These are phyloP conservation scores for Senna siamea DNA, from an alignment of 306 rosid genomes.

Conservation along the genomic window DNA sequence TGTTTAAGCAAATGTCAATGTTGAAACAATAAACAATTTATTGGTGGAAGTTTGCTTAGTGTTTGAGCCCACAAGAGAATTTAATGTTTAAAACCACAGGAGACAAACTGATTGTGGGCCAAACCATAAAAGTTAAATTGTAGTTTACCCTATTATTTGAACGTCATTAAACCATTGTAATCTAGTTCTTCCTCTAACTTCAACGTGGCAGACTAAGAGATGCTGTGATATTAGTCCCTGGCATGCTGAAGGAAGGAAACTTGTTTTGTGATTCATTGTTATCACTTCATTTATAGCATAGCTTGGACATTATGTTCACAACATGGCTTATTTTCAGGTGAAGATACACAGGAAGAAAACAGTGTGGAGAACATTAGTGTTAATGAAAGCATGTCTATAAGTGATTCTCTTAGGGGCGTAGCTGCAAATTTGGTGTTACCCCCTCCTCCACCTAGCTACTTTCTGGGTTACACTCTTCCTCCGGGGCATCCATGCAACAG, in stretches of 20 bases:
- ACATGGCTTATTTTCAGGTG: conserved; percentile 52
- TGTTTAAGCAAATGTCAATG: background rate
- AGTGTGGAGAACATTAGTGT: conserved; percentile 41
- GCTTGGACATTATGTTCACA: conserved; percentile 29
- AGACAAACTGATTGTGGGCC: background rate
- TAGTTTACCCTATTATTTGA: too few species aligned
- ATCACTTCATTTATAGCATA: conserved; percentile 8
- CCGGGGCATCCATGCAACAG: conserved; percentile 83
- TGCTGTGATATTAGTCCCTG: conserved; percentile 1
- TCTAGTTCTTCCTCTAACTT: background rate
- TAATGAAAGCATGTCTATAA: conserved; percentile 47
- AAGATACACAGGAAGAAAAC: conserved; percentile 48
- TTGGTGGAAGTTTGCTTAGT: background rate
- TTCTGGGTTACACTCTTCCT: conserved; percentile 87
- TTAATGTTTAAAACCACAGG: background rate
- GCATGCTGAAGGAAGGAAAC: conserved; percentile 16
- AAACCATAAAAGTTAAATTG: too few species aligned
- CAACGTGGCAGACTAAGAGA: background rate
- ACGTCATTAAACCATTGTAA: too few species aligned
- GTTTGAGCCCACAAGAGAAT: background rate
- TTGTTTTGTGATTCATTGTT: conserved; percentile 22
- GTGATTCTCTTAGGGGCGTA: conserved; percentile 26
- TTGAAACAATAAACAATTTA: background rate
- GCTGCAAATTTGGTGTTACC: conserved; percentile 40
- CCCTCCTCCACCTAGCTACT: conserved; percentile 73